Percentiles rank a stretch among this genome's conserved stretches.
These are phyloP conservation scores for Ceratobasidium sp. DNA, from an alignment of 1,284 basidiomycete genomes.

Conservation along the genomic window DNA sequence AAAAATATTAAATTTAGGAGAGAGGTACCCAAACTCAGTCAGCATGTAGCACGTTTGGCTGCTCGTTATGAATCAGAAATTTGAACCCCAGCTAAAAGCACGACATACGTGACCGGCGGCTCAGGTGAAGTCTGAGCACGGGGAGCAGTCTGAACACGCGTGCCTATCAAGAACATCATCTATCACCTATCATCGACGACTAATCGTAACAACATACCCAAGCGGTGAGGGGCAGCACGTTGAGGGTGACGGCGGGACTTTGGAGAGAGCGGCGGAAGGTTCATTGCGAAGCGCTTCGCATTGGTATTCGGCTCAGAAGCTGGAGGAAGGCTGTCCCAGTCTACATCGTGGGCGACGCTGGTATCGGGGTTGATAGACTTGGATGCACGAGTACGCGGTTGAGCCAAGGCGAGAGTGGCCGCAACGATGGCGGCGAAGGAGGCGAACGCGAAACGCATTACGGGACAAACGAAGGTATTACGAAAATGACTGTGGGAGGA, in stretches of 20 bases:
- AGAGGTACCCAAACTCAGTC: conserved; percentile 13
- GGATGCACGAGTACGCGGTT: neutral
- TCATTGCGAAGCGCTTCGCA: conserved; percentile 28
- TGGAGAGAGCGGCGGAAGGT: conserved; percentile 23
- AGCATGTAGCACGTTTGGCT: conserved; percentile 36
- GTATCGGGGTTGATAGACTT: neutral
- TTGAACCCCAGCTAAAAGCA: neutral
- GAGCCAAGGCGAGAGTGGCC: neutral
- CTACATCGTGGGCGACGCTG: neutral
- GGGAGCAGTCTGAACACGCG: conserved; percentile 21
- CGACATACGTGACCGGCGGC: conserved; percentile 18
- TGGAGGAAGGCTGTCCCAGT: neutral
- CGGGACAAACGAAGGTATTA: neutral
- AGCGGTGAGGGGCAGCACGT: neutral
- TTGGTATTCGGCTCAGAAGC: neutral
- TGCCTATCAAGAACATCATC: neutral
- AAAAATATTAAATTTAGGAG: conserved; percentile 6
- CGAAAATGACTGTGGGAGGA: neutral
- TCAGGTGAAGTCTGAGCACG: conserved; percentile 14
- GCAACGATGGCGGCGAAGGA: conserved; percentile 7
- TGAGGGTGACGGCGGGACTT: conserved; percentile 20
- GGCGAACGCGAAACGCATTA: conserved; percentile 5
- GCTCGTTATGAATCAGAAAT: neutral
- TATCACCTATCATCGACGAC: neutral
- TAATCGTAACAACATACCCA: neutral